phyloP scores from a whole-genome alignment of 495 filamentous ascomycete species.

The Hypoxylon fuscum region DNA sequence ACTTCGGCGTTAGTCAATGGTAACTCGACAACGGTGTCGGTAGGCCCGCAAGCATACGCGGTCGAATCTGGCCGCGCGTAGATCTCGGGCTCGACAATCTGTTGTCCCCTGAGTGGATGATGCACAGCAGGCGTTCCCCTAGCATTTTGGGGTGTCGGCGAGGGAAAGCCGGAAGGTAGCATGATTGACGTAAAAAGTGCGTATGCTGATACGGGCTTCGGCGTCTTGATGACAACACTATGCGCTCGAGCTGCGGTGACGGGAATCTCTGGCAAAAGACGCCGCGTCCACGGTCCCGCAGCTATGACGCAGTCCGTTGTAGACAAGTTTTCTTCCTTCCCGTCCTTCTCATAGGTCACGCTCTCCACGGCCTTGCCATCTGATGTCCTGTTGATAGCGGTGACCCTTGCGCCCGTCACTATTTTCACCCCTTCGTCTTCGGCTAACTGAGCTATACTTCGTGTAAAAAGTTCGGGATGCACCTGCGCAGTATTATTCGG shows the following conservation, averaged over 20 bases:
- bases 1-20: conserved; percentile 76
- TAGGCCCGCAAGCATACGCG: conserved; percentile 80
- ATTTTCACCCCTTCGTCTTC: conserved; percentile 76
- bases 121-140: conserved; percentile 51
- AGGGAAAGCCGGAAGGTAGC: conserved; percentile 64
- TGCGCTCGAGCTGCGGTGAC: conserved; percentile 83
- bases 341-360: conserved; percentile 56
- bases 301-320: conserved; percentile 63
- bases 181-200: conserved; percentile 83
- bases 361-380: conserved; percentile 37
- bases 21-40: conserved; percentile 73
- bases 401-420: conserved; percentile 61
- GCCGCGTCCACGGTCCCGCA: conserved; percentile 84
- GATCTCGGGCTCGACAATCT: conserved; percentile 79
- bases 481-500: conserved; percentile 77
- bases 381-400: conserved; percentile 31
- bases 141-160: conserved; percentile 36
- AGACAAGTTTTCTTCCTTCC: conserved; percentile 66
- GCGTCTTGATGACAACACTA: conserved; percentile 75
- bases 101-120: conserved; percentile 39
- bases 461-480: conserved; percentile 86
- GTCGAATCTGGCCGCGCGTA: conserved; percentile 86
- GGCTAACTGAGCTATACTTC: conserved; percentile 77
- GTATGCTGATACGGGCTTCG: conserved; percentile 73
- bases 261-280: conserved; percentile 73